Evolutionary conservation across 306 rosid species (phyloP).

Genomic region (Lathyrus sativus): DNA sequence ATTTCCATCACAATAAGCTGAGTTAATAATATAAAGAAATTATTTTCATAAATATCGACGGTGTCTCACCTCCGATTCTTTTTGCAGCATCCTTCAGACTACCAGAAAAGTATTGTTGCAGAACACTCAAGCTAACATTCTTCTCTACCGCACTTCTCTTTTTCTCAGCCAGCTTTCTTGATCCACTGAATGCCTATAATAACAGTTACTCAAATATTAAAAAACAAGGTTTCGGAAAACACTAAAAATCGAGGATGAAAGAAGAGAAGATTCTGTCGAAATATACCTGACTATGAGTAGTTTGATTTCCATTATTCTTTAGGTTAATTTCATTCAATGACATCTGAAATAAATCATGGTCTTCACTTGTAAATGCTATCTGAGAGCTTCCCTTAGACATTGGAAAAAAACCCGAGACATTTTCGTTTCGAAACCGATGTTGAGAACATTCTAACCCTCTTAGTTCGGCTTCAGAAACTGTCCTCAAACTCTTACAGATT

Average conservation of each 20-base stretch:
- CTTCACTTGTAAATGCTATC: slow-evolving; percentile 42
- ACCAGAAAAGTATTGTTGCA: slow-evolving; percentile 92
- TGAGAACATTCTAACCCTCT: slow-evolving; percentile 43
- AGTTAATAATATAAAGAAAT: slow-evolving; percentile 25
- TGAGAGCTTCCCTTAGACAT: slow-evolving; percentile 51
- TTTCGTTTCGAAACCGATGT: slow-evolving; percentile 46
- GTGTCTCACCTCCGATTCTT: slow-evolving; percentile 83
- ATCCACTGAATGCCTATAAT: slow-evolving; percentile 54
- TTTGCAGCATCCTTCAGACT: slow-evolving; percentile 98
- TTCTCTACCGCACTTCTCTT: slow-evolving; percentile 75
- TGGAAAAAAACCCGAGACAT: slow-evolving; percentile 35
- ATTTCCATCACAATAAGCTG: neutral
- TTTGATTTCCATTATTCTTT: slow-evolving; percentile 49
- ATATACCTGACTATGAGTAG: slow-evolving; percentile 55
- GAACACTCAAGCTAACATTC: slow-evolving; percentile 87
- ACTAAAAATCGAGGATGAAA: slow-evolving; percentile 13
- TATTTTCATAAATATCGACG: neutral
- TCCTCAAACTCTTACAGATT: slow-evolving; percentile 83
- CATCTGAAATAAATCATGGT: slow-evolving; percentile 40
- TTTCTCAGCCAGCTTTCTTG: slow-evolving; percentile 74
- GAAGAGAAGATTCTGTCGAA: slow-evolving; percentile 12
- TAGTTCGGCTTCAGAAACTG: slow-evolving; percentile 74
- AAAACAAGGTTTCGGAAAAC: slow-evolving; percentile 33
- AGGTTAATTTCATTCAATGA: slow-evolving; percentile 43
- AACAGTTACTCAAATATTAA: slow-evolving; percentile 23